Percentiles rank a stretch among this genome's conserved stretches.
Evolutionary conservation across 495 filamentous ascomycete species (phyloP).

Genomic region (Xylaria intraflava): DNA sequence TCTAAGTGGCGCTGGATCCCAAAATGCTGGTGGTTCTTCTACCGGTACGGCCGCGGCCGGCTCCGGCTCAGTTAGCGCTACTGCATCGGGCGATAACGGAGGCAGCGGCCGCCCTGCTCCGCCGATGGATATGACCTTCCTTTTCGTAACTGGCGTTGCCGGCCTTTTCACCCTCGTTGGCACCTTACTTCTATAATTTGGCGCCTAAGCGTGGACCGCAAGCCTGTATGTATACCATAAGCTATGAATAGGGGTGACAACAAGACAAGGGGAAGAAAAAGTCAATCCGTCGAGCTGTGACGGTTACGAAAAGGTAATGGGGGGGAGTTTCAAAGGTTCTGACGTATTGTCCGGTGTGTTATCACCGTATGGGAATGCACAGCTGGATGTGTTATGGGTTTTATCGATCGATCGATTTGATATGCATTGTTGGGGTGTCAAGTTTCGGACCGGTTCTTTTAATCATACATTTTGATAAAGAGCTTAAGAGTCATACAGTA

Average conservation of each 20-base stretch:
- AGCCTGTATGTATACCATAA: neutral
- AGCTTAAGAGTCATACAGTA: neutral
- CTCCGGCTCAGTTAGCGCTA: slow-evolving; percentile 48
- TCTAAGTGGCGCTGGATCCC: slow-evolving; percentile 64
- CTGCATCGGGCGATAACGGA: slow-evolving; percentile 29
- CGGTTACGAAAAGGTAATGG: neutral
- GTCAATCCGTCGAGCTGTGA: neutral
- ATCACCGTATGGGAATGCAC: neutral
- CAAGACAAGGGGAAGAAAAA: neutral
- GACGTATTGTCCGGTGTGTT: neutral
- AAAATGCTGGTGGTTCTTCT: slow-evolving; percentile 56
- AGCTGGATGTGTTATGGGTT: slow-evolving; percentile 9
- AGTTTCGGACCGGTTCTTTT: slow-evolving; percentile 1
- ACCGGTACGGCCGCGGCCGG: slow-evolving; percentile 57
- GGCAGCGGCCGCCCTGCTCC: slow-evolving; percentile 35
- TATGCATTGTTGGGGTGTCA: slow-evolving; percentile 6
- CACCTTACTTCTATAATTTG: slow-evolving; percentile 51
- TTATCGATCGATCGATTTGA: slow-evolving; percentile 3
- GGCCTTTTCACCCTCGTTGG: slow-evolving; percentile 57
- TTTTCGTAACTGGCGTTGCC: slow-evolving; percentile 49
- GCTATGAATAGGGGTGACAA: neutral
- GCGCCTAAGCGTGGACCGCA: neutral
- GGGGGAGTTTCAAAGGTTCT: neutral
- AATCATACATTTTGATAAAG: neutral
- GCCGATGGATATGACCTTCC: slow-evolving; percentile 47